phyloP scores from a whole-genome alignment of 176 grass and related monocot species.

The Aegilops umbellulata region DNA sequence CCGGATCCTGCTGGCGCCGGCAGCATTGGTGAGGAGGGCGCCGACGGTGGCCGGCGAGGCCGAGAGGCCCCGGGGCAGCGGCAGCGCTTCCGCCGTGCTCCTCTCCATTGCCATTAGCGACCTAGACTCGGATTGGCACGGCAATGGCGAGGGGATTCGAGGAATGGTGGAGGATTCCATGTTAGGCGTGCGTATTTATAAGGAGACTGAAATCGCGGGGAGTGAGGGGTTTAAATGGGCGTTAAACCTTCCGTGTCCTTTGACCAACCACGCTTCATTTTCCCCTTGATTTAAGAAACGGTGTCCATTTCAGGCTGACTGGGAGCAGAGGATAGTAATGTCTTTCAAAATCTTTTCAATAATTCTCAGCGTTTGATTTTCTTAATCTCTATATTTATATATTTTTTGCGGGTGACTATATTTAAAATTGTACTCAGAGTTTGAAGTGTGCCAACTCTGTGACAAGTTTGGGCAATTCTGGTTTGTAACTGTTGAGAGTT shows the following conservation, averaged over 20 bases:
- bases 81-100: neutral
- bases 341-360: too few species aligned
- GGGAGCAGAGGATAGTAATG: too few species aligned
- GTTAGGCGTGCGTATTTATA: conserved; percentile 1
- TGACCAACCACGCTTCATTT: neutral
- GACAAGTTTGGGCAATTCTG: too few species aligned
- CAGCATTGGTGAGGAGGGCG: conserved; percentile 12
- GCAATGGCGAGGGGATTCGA: neutral
- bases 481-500: too few species aligned
- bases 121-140: neutral
- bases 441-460: too few species aligned
- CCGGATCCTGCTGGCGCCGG: neutral
- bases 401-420: too few species aligned
- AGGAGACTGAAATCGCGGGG: neutral
- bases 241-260: neutral
- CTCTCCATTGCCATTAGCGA: conserved; percentile 16
- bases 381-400: too few species aligned
- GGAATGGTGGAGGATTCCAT: conserved; percentile 1
- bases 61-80: neutral
- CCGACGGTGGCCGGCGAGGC: conserved; percentile 32
- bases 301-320: neutral
- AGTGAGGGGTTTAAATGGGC: neutral
- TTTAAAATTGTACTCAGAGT: too few species aligned
- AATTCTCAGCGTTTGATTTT: too few species aligned
- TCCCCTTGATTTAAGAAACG: neutral